phyloP scores from a whole-genome alignment of 2,329 filamentous ascomycete genomes.

The Furcasterigmium sp. region DNA sequence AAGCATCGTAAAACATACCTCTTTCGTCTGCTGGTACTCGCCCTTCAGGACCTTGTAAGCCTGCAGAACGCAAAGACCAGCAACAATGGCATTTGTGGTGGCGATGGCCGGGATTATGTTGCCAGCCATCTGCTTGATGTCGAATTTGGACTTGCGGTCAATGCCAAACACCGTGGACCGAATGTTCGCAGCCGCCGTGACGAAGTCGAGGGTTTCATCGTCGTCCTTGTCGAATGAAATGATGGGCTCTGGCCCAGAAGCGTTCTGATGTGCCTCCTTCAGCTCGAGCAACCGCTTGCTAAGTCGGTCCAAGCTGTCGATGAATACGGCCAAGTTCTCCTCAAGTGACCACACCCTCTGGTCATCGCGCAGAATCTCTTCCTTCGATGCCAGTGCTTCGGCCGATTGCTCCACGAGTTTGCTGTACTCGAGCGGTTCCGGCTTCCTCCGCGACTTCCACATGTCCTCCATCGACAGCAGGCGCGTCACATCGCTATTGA shows the following conservation, averaged over 20 bases:
- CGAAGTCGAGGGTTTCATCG: slow-evolving; percentile 89
- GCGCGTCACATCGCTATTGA: slow-evolving; percentile 75
- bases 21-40: slow-evolving; percentile 66
- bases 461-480: slow-evolving; percentile 87
- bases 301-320: slow-evolving; percentile 73
- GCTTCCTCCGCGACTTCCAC: slow-evolving; percentile 82
- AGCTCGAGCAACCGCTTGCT: slow-evolving; percentile 67
- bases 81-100: slow-evolving; percentile 95
- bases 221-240: slow-evolving; percentile 97
- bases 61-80: slow-evolving; percentile 85
- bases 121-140: slow-evolving; percentile 98
- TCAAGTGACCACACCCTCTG: slow-evolving; percentile 76
- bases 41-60: slow-evolving; percentile 83
- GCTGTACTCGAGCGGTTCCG: slow-evolving; percentile 68
- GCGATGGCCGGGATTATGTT: slow-evolving; percentile 99
- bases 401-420: slow-evolving; percentile 48
- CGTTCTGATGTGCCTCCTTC: slow-evolving; percentile 39
- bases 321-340: slow-evolving; percentile 84
- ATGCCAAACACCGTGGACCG: slow-evolving; percentile 87
- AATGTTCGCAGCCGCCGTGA: slow-evolving; percentile 84
- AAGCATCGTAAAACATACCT: slow-evolving; percentile 41
- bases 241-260: slow-evolving; percentile 51
- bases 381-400: slow-evolving; percentile 41
- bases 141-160: slow-evolving; percentile 82
- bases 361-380: slow-evolving; percentile 56